Evolutionary conservation across 78 protist genomes (phyloP).

Genomic region (Dictyostelium brefeldianum): DNA sequence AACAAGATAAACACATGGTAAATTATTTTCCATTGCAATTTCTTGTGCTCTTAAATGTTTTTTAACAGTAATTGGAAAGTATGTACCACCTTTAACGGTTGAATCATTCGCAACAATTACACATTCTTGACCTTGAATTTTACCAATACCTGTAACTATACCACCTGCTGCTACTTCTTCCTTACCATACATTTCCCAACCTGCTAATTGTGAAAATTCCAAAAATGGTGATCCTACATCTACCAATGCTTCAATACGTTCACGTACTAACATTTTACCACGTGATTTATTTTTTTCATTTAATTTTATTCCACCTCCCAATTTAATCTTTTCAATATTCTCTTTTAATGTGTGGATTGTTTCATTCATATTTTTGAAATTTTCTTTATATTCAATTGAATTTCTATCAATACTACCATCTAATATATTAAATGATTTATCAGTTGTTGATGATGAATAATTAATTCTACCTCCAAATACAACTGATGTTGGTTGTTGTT

Average conservation of each 20-base stretch:
- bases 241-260: constrained; percentile 89
- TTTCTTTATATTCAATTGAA: constrained; percentile 61
- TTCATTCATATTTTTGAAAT: constrained; percentile 56
- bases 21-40: constrained; percentile 93
- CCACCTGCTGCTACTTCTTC: constrained; percentile 95
- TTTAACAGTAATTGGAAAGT: constrained; percentile 98
- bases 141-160: constrained; percentile 96
- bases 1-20: constrained; percentile 98
- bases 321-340: constrained; percentile 56
- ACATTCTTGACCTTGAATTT: constrained; percentile 89
- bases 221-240: constrained; percentile 97
- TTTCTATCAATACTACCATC: constrained; percentile 79
- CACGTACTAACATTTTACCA: constrained; percentile 94
- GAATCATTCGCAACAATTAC: constrained; percentile 98
- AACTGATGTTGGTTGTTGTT: background rate
- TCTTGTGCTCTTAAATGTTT: constrained; percentile 94
- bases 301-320: constrained; percentile 88
- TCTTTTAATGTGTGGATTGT: constrained; percentile 30
- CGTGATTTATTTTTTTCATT: constrained; percentile 78
- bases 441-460: constrained; percentile 33
- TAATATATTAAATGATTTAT: constrained; percentile 53
- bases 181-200: constrained; percentile 88
- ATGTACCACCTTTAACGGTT: constrained; percentile 99
- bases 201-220: constrained; percentile 96
- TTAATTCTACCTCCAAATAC: too few species aligned